Base-by-base conservation (phyloP, 345 rosid genomes). In the Brassica cretica region DNA sequence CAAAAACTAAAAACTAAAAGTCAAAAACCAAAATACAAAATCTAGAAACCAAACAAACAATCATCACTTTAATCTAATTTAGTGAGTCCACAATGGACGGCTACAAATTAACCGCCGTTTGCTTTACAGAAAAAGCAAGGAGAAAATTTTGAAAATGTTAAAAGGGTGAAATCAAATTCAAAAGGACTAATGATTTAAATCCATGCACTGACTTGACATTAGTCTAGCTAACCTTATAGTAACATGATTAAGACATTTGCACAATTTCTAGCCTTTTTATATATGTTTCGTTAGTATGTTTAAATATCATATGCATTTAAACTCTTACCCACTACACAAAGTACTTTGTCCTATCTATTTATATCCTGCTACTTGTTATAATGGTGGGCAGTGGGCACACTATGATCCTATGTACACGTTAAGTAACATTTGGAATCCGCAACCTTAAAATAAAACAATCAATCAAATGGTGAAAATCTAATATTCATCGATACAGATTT, bases 121-220 rank as follows among this genome's bases (percentile, higher is more conserved):
- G 69, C 77, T 73, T 78, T 66, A 66, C 33, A 41, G 37, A 55
- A 27, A 65, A 72, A 30, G 76, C 7, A 5, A 66, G 62, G 64
- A 49, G 46, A 61, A 5, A 49, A 11, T 33, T 60, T 78, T 73
- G 64, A 73, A 78, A 59, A 61, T 39, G 41, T 12, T 16, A 8
- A 1, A 7, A 71, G 39, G 14, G 33, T 41, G 27, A 39, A 39
- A 53, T 62, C 29, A 53, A 58, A 58, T 72, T 74, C 71, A 78
- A 78, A 72, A 73, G 44, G 51, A 37, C 56, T 72, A 72, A 67
- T 83, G 58, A 81, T 83, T 78, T 65, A 55, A 37, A 62, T 82
- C 62, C 79, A 79, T 71, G 77, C 71, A 79, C 1, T 74, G 68
- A 69, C 65, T 74, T 64, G 79, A 69, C 79, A 27, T 16, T n/a